Percentiles rank a stretch among this genome's conserved stretches.
Conservation (phyloP, 148 eudicot genomes). For the Salicornia ramosissima region DNA sequence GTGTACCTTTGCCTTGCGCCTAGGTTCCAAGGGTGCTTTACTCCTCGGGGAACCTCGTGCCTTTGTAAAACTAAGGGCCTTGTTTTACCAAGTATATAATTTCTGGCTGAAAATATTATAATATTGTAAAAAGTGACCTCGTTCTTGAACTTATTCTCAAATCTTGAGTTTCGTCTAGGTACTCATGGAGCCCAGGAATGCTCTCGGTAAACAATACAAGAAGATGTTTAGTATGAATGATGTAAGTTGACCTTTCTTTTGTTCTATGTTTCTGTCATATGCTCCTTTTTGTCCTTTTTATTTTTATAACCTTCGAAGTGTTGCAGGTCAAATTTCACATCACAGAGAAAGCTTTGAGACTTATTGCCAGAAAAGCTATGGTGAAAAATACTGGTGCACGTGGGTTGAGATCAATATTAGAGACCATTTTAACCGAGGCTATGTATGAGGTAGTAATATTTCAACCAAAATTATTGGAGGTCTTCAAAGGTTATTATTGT, state of each 20-base stretch:
- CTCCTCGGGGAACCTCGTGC: too few species aligned
- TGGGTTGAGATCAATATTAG: constrained; percentile 85
- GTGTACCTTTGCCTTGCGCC: too few species aligned
- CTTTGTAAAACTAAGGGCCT: too few species aligned
- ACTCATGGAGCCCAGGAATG: constrained; percentile 91
- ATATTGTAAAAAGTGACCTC: too few species aligned
- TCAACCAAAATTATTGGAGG: background rate
- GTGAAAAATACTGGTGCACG: constrained; percentile 90
- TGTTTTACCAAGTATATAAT: too few species aligned
- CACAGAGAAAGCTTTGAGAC: constrained; percentile 70
- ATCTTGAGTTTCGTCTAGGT: constrained; percentile 43
- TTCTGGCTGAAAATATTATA: too few species aligned
- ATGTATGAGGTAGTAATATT: constrained; percentile 76
- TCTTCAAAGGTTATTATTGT: background rate
- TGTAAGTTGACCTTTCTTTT: constrained; percentile 43
- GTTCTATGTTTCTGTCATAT: background rate
- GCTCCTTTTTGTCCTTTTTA: background rate
- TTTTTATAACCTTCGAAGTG: constrained; percentile 12
- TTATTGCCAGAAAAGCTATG: constrained; percentile 76
- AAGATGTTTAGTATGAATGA: constrained; percentile 95
- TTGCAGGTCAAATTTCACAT: constrained; percentile 80
- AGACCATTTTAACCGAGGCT: constrained; percentile 72
- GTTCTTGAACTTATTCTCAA: too few species aligned
- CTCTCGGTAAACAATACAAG: constrained; percentile 89
- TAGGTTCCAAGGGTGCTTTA: too few species aligned